Percentiles rank a stretch among this genome's conserved stretches.
phyloP scores from a whole-genome alignment of 169 alveolate species.

The Haemoproteus tartakovskyi region DNA sequence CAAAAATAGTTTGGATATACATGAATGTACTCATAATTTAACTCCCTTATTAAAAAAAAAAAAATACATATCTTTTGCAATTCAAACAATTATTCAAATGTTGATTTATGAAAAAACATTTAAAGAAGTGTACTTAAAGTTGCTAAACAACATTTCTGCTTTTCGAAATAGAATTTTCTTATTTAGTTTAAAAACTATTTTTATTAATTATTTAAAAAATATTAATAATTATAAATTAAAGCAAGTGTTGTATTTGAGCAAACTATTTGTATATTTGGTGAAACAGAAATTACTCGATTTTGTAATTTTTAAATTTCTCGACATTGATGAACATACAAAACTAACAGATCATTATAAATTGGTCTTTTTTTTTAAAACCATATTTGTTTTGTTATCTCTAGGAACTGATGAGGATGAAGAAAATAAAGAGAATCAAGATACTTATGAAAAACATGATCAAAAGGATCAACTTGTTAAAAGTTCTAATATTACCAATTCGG shows the following conservation, averaged over 20 bases:
- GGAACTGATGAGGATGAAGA: conserved; percentile 2
- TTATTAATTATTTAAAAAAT: conserved; percentile 55
- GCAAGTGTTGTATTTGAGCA: conserved; percentile 39
- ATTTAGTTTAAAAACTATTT: conserved; percentile 55
- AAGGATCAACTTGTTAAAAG: too few species aligned
- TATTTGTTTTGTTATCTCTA: conserved; percentile 35
- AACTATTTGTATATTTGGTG: conserved; percentile 14
- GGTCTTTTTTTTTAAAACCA: conserved; percentile 39
- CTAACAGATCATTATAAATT: conserved; percentile 1
- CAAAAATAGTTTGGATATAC: conserved; percentile 36
- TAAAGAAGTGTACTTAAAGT: conserved; percentile 33
- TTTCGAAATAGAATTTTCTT: conserved; percentile 35
- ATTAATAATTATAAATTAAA: conserved; percentile 41
- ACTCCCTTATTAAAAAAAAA: conserved; percentile 33
- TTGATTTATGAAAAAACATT: conserved; percentile 46
- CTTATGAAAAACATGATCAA: too few species aligned
- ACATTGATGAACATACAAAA: conserved; percentile 12
- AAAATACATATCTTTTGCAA: conserved; percentile 49
- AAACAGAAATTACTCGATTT: conserved; percentile 36
- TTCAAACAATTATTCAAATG: conserved; percentile 47
- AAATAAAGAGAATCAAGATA: neutral
- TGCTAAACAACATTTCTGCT: conserved; percentile 22
- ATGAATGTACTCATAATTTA: conserved; percentile 57
- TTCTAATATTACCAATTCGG: too few species aligned
- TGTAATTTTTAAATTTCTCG: conserved; percentile 33